Evolutionary conservation across 2,329 filamentous ascomycete species (phyloP), one percentile per base, ranked within the genome.

Genomic region (Diplocarpon rosae): DNA sequence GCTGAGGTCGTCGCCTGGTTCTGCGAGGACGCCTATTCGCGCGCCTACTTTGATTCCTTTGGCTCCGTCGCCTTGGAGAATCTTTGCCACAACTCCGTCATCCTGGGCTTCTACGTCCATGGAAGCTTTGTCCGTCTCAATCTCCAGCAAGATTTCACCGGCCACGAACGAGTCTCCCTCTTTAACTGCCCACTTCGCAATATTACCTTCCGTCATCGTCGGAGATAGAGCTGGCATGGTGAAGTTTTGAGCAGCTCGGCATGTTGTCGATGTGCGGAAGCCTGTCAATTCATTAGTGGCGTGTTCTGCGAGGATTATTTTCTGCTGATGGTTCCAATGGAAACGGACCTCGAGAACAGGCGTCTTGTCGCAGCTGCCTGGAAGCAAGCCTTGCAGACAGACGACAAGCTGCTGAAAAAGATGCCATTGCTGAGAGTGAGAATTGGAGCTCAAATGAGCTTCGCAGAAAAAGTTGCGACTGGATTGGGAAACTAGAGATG

Each of bases 41-140:
- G 75, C 70, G 52, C 87, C 87, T 43, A 94, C 86, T 63, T 84
- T 74, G 30, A 94, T 74, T 37, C 70, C 71, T 69, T 93, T 92
- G 63, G 73, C 74, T 43, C 85, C 85, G 60, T 88, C 82, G 35
- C 69, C 69, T 61, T 79, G 70, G 60, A 80, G 76, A 56, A 94
- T 90, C 72, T 92, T 93, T 61, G 88, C 80, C 64, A 94, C 68
- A 55, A 90, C 71, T 34, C 88, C 87, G 61, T 93, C 86, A 36
- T 94, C 87, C 67, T 92, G 87, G 33, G 87, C 87, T 70, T 94
- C 88, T 20, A 94, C 87, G 57, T 94, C 88, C 86, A 94, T 94
- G 45, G 85, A 85, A 45, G 87, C 87, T 72, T 94, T 94, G 66
- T 94, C 87, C 47, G 87, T 94, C 69, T 94, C 87, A 62, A 94